Conservation (phyloP, 345 rosid genomes). For the Lagerstroemia speciosa region DNA sequence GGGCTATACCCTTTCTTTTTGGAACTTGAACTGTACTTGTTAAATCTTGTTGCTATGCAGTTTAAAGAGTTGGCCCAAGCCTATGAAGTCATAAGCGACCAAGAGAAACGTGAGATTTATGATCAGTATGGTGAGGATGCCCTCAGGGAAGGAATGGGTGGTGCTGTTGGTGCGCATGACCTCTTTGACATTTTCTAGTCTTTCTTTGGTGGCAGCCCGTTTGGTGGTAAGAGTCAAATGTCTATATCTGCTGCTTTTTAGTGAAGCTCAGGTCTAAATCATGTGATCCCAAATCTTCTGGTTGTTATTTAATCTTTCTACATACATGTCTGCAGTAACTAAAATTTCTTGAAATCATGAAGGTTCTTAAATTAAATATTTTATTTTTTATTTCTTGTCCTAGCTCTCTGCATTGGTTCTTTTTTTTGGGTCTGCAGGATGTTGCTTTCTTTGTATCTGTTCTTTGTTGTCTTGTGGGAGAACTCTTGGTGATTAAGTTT, state of each 20-base stretch:
- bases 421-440: too few relatives aligned
- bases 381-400: too few relatives aligned
- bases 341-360: too few relatives aligned
- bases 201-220: slow-evolving; percentile 70
- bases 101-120: slow-evolving; percentile 70
- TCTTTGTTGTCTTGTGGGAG: too few relatives aligned
- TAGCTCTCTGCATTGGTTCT: background rate
- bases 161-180: slow-evolving; percentile 56
- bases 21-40: background rate
- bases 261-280: background rate
- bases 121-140: slow-evolving; percentile 84
- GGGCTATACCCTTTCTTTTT: background rate
- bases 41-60: slow-evolving; percentile 19
- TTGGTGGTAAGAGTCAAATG: slow-evolving; percentile 33
- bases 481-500: too few relatives aligned
- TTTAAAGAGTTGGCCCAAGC: slow-evolving; percentile 80
- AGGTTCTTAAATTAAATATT: background rate
- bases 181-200: slow-evolving; percentile 73
- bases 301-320: background rate
- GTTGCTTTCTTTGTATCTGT: too few relatives aligned
- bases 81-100: slow-evolving; percentile 69
- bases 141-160: slow-evolving; percentile 87
- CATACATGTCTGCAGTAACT: background rate
- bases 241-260: background rate
- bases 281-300: background rate